Percentiles rank a stretch among this genome's conserved stretches.
Conservation (phyloP, 2,329 filamentous ascomycete genomes). For the Aspergillus neotritici region DNA sequence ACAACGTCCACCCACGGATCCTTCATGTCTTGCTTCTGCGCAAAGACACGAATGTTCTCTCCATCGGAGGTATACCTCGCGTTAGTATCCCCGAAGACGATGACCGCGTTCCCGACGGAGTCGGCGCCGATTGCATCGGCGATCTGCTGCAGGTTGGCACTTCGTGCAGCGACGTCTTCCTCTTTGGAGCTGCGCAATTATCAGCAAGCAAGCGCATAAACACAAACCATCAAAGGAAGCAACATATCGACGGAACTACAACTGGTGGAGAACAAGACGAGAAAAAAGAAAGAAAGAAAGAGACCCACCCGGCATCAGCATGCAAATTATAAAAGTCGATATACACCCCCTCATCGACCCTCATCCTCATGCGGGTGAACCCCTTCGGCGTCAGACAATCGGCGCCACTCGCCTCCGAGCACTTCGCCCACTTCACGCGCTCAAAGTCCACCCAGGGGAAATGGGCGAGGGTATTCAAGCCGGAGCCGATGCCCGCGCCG, state of each 20-base stretch:
- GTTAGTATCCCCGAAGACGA: constrained; percentile 63
- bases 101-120: constrained; percentile 56
- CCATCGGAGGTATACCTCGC: constrained; percentile 55
- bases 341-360: constrained; percentile 49
- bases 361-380: constrained; percentile 60
- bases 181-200: constrained; percentile 37
- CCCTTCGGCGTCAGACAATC: constrained; percentile 67
- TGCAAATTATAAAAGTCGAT: constrained; percentile 64
- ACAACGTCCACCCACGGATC: constrained; percentile 58
- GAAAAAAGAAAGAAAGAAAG: background rate
- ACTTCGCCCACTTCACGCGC: constrained; percentile 53
- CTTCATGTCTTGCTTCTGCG: constrained; percentile 47
- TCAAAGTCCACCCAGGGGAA: constrained; percentile 52
- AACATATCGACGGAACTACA: too few species aligned
- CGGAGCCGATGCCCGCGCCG: constrained; percentile 58
- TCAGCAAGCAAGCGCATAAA: background rate
- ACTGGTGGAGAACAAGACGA: background rate
- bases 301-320: constrained; percentile 53
- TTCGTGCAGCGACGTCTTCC: constrained; percentile 52
- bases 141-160: constrained; percentile 56
- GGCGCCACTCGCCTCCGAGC: constrained; percentile 47
- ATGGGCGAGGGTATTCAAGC: constrained; percentile 59
- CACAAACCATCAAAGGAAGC: too few species aligned
- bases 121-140: constrained; percentile 52
- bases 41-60: constrained; percentile 50